Conservation (phyloP, 75 land plant genomes). For the Pinus albicaulis region DNA sequence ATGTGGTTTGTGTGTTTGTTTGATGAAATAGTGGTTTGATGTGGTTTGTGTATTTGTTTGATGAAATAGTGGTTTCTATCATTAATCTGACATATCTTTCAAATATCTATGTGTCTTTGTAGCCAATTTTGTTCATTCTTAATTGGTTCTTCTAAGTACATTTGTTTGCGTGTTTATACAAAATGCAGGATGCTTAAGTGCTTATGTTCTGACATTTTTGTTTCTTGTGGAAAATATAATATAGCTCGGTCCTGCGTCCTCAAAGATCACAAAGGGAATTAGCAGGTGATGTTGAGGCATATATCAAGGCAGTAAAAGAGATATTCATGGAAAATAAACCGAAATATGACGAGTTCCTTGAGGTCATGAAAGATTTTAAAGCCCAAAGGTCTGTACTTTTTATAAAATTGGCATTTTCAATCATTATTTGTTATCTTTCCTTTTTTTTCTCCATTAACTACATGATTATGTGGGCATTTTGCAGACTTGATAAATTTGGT, state of each 20-base stretch:
- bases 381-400: conserved; percentile 53
- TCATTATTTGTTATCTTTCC: not conserved
- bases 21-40: no score
- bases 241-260: conserved; percentile 2
- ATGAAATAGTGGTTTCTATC: no score
- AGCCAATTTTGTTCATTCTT: no score
- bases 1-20: no score
- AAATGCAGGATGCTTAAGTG: no score
- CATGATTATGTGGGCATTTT: not conserved
- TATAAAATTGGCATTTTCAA: not conserved
- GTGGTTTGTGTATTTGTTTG: no score
- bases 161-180: no score
- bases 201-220: not conserved
- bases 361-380: conserved; percentile 4
- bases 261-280: conserved; percentile 7
- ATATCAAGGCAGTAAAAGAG: conserved; percentile 82
- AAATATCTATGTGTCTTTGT: no score
- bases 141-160: no score
- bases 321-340: conserved; percentile 57
- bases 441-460: not conserved
- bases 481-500: conserved; percentile 68
- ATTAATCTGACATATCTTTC: no score
- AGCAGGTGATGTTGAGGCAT: not conserved
- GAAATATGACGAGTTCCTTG: conserved; percentile 15
- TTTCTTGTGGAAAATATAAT: not conserved